These are phyloP conservation scores for Metarhizium sp. DNA, from an alignment of 2,329 filamentous ascomycete species.

Conservation along the genomic window DNA sequence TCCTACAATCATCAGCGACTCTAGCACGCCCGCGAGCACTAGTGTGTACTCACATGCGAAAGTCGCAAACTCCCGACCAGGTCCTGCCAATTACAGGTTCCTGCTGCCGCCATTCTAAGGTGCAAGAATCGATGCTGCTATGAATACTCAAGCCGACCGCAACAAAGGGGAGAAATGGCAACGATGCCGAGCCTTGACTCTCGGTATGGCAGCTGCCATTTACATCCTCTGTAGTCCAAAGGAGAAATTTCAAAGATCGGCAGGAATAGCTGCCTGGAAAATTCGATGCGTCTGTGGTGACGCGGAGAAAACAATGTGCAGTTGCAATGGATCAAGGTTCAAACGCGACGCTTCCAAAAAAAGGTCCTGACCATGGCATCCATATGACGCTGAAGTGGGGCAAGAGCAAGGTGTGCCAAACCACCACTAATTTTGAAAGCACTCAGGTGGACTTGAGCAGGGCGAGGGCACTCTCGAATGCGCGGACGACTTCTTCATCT, in stretches of 20 bases:
- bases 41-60: not conserved
- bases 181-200: not conserved
- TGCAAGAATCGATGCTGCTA: not conserved
- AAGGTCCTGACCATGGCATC: not conserved
- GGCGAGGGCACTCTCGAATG: constrained; percentile 53
- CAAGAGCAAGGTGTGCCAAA: not conserved
- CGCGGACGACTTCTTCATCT: constrained; percentile 48
- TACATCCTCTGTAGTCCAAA: not conserved
- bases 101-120: constrained; percentile 1
- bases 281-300: not conserved
- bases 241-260: not conserved
- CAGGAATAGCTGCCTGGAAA: not conserved
- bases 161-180: not conserved
- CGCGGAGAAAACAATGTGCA: not conserved
- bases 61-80: not conserved
- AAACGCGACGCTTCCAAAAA: not conserved
- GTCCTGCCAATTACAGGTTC: not conserved
- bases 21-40: not conserved
- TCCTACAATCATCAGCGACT: constrained; percentile 29
- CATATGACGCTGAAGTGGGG: not conserved
- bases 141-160: not conserved
- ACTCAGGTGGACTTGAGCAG: constrained; percentile 33
- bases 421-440: not conserved
- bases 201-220: not conserved
- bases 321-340: not conserved